Percentiles rank a stretch among this genome's conserved stretches.
These are phyloP conservation scores for Grosmannia clavigera DNA, from an alignment of 2,329 filamentous ascomycete species.

Conservation along the genomic window DNA sequence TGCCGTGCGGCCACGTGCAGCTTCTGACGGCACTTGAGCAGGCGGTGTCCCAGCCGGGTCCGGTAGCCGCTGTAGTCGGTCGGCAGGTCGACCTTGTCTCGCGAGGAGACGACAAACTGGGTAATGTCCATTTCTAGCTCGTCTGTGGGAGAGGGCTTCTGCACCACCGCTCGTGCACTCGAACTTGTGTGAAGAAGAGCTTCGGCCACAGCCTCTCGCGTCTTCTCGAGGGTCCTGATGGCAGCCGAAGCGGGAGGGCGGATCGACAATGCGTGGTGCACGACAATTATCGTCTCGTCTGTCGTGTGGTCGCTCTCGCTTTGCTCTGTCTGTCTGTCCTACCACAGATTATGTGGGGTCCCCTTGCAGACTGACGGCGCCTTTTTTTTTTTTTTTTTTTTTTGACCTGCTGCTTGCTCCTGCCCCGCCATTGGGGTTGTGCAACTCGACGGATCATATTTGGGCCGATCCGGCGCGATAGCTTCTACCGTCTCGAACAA, in stretches of 20 bases:
- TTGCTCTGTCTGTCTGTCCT: not conserved
- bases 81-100: conserved; percentile 74
- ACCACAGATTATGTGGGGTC: not conserved
- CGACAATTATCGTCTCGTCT: not conserved
- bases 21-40: conserved; percentile 75
- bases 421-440: conserved; percentile 2
- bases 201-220: not conserved
- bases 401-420: not conserved
- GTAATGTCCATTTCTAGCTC: conserved; percentile 69
- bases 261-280: not conserved
- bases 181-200: no score
- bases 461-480: conserved; percentile 1
- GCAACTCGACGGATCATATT: not conserved
- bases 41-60: conserved; percentile 62
- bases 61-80: conserved; percentile 85
- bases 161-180: no score
- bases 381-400: not conserved
- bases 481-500: not conserved
- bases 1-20: conserved; percentile 73
- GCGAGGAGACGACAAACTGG: conserved; percentile 62
- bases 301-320: not conserved
- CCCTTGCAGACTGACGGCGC: not conserved
- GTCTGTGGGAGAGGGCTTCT: not conserved
- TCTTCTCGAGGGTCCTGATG: not conserved
- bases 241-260: not conserved